These are phyloP conservation scores for Bretschneidera sinensis DNA, from an alignment of 345 rosid genomes.

Conservation along the genomic window DNA sequence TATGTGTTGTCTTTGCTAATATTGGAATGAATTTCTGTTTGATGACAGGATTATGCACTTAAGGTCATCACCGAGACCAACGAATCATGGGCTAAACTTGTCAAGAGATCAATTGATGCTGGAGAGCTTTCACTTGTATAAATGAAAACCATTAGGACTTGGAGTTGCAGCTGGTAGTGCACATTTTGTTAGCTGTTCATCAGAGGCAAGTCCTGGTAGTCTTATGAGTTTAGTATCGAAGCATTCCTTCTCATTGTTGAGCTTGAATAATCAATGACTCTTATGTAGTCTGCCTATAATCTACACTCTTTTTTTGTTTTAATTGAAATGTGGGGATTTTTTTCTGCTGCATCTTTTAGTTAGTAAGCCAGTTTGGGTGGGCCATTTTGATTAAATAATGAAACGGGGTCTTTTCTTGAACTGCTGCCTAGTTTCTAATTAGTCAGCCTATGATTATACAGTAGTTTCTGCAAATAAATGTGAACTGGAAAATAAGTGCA, in stretches of 20 bases:
- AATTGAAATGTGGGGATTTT: not conserved
- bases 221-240: not conserved
- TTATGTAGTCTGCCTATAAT: slow-evolving; percentile 1
- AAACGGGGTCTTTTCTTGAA: no score
- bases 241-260: not conserved
- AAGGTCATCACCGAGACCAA: slow-evolving; percentile 75
- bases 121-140: slow-evolving; percentile 59
- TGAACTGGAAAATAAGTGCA: no score
- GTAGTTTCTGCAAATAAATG: no score
- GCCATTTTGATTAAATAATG: no score
- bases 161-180: slow-evolving; percentile 9
- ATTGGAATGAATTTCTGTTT: not conserved
- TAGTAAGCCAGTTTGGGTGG: no score
- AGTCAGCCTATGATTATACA: no score
- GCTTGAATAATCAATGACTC: not conserved
- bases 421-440: no score
- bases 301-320: not conserved
- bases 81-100: slow-evolving; percentile 84
- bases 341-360: not conserved
- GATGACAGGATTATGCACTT: slow-evolving; percentile 68
- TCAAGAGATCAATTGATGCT: slow-evolving; percentile 60
- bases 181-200: not conserved
- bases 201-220: slow-evolving; percentile 11
- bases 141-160: not conserved
- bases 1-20: not conserved